Evolutionary conservation across 139 green algal genomes (phyloP), one percentile per base, ranked within the genome.

Genomic region (Desmodesmus armatus): DNA sequence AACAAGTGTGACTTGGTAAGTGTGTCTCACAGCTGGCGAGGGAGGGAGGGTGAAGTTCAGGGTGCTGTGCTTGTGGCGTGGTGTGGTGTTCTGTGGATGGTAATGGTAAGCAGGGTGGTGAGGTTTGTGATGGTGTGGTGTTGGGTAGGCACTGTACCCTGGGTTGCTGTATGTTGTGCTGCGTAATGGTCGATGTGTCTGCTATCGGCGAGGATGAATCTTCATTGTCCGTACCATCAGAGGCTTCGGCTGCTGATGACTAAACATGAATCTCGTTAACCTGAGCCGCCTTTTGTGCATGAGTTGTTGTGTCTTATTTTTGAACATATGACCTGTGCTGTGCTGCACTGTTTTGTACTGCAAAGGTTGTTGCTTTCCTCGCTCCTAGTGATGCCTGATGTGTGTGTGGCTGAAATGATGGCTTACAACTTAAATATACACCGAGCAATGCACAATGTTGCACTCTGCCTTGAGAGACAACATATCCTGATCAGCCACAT

Each of bases 1-100:
- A 99, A 99, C 92, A 99, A 99, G 91, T 96, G 94, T 49, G 96
- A 98, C 87, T 87, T 98, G 91, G 96, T 97, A 87, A 84, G 90
- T 47, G 37, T n/a, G 19, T 17, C 0, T n/a, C n/a, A n/a, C n/a
- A n/a, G n/a, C n/a, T n/a, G 51, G 19, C 51, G 27, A 15, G 7
- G 25, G n/a, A n/a, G n/a, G 51, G 7, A 15, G 2, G 19, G 27
- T 62, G 51, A 17, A 62, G 19, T 27, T 7, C 51, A 27, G 51
- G 25, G 51, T 4, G 51, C 51, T 40, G 7, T 4, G 62, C 4
- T 3, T 39, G 11, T 70, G 62, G 6, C 5, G 6, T 72, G 29
- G 29, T 31, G 60, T 2, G 21, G 60, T 69, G n/a, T 33, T 5
- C 3, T 40, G 6, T 69, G 13, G 27, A n/a, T n/a, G n/a, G n/a